Conservation (phyloP, 176 grass and related monocot genomes). For the Oropetium thomaeum region DNA sequence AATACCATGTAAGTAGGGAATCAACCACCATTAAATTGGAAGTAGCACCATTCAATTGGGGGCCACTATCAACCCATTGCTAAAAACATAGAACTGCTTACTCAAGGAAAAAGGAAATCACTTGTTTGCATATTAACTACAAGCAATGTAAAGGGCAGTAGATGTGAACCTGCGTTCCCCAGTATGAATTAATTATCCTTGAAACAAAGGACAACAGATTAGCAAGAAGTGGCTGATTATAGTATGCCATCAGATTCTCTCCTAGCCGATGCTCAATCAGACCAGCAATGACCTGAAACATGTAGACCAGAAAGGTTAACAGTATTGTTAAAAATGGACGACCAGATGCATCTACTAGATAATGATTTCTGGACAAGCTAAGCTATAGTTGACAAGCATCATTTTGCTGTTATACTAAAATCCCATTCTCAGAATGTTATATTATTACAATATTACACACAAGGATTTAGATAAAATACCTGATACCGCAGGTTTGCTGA, state of each 20-base stretch:
- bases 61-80: neutral
- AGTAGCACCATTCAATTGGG: neutral
- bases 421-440: neutral
- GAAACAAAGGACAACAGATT: constrained; percentile 68
- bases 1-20: neutral
- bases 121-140: neutral
- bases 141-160: constrained; percentile 11
- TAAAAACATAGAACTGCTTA: constrained; percentile 2
- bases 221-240: constrained; percentile 71
- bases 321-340: neutral
- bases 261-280: constrained; percentile 89
- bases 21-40: neutral
- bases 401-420: neutral
- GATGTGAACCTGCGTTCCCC: constrained; percentile 87
- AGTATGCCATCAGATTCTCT: constrained; percentile 69
- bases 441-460: neutral
- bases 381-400: neutral
- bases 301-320: constrained; percentile 22
- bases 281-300: constrained; percentile 87
- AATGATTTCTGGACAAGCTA: constrained; percentile 3
- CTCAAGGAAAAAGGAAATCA: neutral
- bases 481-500: constrained; percentile 98
- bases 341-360: neutral
- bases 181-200: constrained; percentile 90
- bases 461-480: constrained; percentile 42